phyloP scores from a whole-genome alignment of 2,329 filamentous ascomycete species.

The Ascochyta viciae-villosae region DNA sequence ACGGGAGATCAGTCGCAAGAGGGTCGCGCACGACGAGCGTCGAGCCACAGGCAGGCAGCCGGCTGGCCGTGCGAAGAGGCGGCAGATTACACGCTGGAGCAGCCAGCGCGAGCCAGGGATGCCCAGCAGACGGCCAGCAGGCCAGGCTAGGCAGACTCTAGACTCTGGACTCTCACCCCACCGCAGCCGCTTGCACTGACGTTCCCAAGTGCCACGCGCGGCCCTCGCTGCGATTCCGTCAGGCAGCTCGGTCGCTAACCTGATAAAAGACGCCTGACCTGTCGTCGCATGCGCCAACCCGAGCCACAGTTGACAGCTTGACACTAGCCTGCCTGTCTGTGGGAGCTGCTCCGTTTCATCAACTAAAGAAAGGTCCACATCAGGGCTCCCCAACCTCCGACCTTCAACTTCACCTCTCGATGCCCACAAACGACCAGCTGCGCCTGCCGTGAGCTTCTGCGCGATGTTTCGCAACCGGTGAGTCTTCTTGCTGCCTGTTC shows the following conservation, averaged over 20 bases:
- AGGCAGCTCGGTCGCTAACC: constrained; percentile 39
- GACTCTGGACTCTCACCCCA: constrained; percentile 32
- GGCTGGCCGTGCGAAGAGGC: too few species aligned
- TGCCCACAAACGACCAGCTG: constrained; percentile 34
- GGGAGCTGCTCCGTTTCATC: constrained; percentile 47
- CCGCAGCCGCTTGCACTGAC: constrained; percentile 24
- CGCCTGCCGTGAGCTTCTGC: constrained; percentile 39
- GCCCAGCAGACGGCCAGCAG: constrained; percentile 6
- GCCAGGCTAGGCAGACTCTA: constrained; percentile 26
- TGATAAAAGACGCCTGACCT: constrained; percentile 48
- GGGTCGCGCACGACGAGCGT: too few species aligned
- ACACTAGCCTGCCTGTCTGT: constrained; percentile 30
- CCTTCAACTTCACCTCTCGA: constrained; percentile 37
- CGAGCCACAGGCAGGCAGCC: too few species aligned
- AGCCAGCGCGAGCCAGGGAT: too few species aligned
- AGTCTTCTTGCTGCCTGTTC: constrained; percentile 24
- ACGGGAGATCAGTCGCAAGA: constrained; percentile 25
- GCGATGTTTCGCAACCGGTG: constrained; percentile 59
- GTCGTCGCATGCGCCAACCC: constrained; percentile 23
- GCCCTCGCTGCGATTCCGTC: constrained; percentile 30
- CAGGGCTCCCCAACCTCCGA: constrained; percentile 34
- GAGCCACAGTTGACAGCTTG: constrained; percentile 15
- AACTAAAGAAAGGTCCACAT: constrained; percentile 24
- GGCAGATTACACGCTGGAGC: too few species aligned
- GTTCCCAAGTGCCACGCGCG: constrained; percentile 36